Evolutionary conservation across 805 yeast genomes (phyloP).

Genomic region (Lachancea kluyveri): DNA sequence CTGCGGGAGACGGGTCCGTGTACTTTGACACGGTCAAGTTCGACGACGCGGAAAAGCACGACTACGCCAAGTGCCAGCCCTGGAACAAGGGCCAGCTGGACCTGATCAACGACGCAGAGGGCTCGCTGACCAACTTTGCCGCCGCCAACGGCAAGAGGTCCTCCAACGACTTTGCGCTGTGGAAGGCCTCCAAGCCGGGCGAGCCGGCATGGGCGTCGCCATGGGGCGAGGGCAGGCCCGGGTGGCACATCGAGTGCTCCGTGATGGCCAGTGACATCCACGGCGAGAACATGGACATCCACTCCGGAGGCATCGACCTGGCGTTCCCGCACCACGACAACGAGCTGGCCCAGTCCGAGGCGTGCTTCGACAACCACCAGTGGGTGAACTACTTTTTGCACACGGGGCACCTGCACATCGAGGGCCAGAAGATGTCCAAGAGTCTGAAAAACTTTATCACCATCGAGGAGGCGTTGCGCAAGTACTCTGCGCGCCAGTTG

Average conservation of each 20-base stretch:
- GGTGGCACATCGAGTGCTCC: constrained; percentile 99
- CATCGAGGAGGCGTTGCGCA: constrained; percentile 77
- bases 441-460: constrained; percentile 93
- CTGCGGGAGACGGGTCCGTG: constrained; percentile 86
- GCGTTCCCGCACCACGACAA: constrained; percentile 99
- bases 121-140: constrained; percentile 51
- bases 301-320: constrained; percentile 93
- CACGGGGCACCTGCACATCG: constrained; percentile 96
- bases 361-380: constrained; percentile 79
- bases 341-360: constrained; percentile 96
- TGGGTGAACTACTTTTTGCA: constrained; percentile 98
- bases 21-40: constrained; percentile 86
- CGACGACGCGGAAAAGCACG: constrained; percentile 65
- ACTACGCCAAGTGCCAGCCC: constrained; percentile 93
- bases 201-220: constrained; percentile 95
- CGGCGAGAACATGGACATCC: constrained; percentile 84
- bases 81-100: constrained; percentile 92
- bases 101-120: constrained; percentile 91
- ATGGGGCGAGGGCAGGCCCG: constrained; percentile 98
- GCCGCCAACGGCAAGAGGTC: constrained; percentile 56
- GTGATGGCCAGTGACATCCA: constrained; percentile 93
- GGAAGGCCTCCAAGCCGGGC: constrained; percentile 96
- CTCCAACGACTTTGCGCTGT: constrained; percentile 85
- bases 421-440: constrained; percentile 98
- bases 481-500: constrained; percentile 71